Base-by-base conservation (phyloP, 108 stramenopile genomes). In the Cyclotella cryptica region DNA sequence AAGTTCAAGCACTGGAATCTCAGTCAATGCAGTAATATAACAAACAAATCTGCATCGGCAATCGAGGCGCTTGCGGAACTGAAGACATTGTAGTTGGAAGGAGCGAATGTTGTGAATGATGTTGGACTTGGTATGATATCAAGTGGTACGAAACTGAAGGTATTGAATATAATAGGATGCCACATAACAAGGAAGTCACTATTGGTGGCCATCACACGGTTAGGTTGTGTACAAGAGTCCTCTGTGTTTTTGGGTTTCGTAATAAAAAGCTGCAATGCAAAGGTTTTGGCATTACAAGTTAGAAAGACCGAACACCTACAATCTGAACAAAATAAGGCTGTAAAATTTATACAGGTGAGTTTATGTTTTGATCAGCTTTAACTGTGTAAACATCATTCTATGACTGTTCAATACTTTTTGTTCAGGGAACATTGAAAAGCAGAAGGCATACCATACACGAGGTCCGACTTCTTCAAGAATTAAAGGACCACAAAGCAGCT, bases 121-220 rank as follows among this genome's bases (percentile, higher is more conserved):
- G 68, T 21, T 52, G 68, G 68, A 26, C 68, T 69, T 17, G 68
- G 68, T 8, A 30, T 54, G 49, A 39, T 69, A 52, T 44, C 49
- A 17, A 69, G 22, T 11, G 8, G 19, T 15, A 51, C 47, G 17
- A 69, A 69, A 26, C 68, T 69, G 10, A 69, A 52, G 51, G 21
- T 69, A 40, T 27, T 69, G 9, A 69, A 69, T 19, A 69, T 69
- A 8, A 52, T 51, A 5, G 68, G 68, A 35, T 69, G 68, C 30
- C 51, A 41, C 24, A 52, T 69, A 26, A 17, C 68, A 30, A 40
- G 68, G 21, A 52, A 54, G 45, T 69, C 68, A 54, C 22, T 69
- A 11, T 7, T 69, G 17, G 68, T 51, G 10, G 49, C 53, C 17
- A 35, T 51, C 53, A 27, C 4, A 4, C 4, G 18, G 14, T 40